Evolutionary conservation across 2,329 filamentous ascomycete genomes (phyloP).

Genomic region (Diaporthe vaccinii): DNA sequence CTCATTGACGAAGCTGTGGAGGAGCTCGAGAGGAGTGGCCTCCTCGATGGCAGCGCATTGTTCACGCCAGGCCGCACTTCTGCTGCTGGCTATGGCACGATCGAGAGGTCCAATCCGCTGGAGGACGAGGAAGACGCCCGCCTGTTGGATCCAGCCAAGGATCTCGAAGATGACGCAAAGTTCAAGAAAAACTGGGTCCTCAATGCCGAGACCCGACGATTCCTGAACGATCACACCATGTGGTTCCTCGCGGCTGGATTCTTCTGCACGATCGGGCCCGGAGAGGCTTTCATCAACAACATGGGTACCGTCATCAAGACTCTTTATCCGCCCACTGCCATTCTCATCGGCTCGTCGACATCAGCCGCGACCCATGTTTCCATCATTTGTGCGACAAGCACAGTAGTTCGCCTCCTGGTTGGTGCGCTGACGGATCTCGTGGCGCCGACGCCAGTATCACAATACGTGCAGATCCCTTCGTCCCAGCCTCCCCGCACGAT

Average conservation of each 20-base stretch:
- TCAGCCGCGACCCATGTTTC: constrained; percentile 90
- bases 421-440: constrained; percentile 91
- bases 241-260: constrained; percentile 94
- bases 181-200: constrained; percentile 91
- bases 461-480: constrained; percentile 64
- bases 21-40: constrained; percentile 88
- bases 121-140: constrained; percentile 60
- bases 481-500: constrained; percentile 49
- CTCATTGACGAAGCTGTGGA: constrained; percentile 92
- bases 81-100: constrained; percentile 71
- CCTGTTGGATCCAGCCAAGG: constrained; percentile 54
- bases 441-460: constrained; percentile 75
- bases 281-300: constrained; percentile 99
- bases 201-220: constrained; percentile 89
- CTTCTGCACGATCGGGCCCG: constrained; percentile 92
- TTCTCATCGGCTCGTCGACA: constrained; percentile 60
- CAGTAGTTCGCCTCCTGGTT: constrained; percentile 88
- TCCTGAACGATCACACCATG: constrained; percentile 92
- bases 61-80: constrained; percentile 65
- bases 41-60: constrained; percentile 81
- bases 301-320: constrained; percentile 94
- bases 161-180: constrained; percentile 60
- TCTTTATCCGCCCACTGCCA: constrained; percentile 72
- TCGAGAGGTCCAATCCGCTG: constrained; percentile 55
- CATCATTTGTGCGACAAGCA: constrained; percentile 91